Conservation (phyloP, 1,284 basidiomycete species). For the Rhodofomes roseus region DNA sequence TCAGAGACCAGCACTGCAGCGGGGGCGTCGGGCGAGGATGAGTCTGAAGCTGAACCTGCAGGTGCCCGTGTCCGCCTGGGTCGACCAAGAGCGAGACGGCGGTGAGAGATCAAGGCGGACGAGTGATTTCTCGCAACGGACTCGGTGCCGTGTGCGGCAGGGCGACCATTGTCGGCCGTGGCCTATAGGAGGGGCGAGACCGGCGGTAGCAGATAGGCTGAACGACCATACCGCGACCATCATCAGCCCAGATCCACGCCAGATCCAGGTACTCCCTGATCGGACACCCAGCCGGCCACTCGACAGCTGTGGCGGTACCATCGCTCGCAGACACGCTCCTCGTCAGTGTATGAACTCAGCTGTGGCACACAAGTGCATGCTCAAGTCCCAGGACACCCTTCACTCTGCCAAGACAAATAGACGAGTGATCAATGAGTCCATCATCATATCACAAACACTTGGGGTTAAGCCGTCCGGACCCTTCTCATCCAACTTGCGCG, state of each 20-base stretch:
- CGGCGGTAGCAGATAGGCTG: not conserved
- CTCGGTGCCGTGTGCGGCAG: not conserved
- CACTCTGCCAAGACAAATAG: no score
- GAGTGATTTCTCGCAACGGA: not conserved
- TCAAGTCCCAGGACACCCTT: no score
- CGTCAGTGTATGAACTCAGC: no score
- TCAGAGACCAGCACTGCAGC: conserved; percentile 3
- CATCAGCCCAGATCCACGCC: not conserved
- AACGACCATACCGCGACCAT: not conserved
- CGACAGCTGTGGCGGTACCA: no score
- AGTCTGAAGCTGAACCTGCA: conserved; percentile 1
- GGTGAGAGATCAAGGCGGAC: not conserved
- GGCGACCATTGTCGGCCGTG: not conserved
- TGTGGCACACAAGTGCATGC: no score
- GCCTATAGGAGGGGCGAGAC: no score
- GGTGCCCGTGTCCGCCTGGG: not conserved
- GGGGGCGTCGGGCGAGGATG: not conserved
- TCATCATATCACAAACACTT: no score
- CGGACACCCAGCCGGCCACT: not conserved
- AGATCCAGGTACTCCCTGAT: not conserved
- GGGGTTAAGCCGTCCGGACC: no score
- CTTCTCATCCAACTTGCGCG: no score
- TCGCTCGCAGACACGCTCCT: not conserved
- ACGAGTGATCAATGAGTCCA: no score
- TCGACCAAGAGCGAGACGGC: not conserved